Evolutionary conservation across 768 basidiomycete genomes (phyloP).

Genomic region (Serendipita sp.): DNA sequence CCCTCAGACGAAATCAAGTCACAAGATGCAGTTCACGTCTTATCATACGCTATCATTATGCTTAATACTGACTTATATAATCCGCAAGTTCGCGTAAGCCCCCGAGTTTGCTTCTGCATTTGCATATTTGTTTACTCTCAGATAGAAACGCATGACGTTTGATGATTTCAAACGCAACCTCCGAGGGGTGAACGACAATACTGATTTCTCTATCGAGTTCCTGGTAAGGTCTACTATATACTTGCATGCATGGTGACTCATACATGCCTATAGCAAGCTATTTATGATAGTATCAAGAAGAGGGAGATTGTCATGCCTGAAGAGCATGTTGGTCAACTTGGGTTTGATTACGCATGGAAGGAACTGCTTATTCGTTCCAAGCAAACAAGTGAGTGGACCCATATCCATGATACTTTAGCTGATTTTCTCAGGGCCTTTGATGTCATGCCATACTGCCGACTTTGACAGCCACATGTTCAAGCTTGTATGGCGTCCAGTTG

Average conservation of each 20-base stretch:
- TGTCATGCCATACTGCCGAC: constrained; percentile 59
- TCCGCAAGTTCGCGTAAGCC: constrained; percentile 70
- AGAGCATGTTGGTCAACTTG: constrained; percentile 89
- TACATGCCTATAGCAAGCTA: constrained; percentile 41
- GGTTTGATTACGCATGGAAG: constrained; percentile 99
- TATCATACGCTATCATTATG: constrained; percentile 94
- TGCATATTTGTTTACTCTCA: not conserved
- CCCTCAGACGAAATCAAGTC: constrained; percentile 66
- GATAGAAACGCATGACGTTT: constrained; percentile 87
- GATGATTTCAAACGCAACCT: constrained; percentile 90
- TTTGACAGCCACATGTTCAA: constrained; percentile 94
- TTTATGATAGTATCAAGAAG: constrained; percentile 90
- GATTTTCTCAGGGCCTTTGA: constrained; percentile 35
- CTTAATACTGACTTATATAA: constrained; percentile 96
- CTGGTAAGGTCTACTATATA: constrained; percentile 35
- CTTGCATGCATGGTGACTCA: constrained; percentile 6
- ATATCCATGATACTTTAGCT: constrained; percentile 6
- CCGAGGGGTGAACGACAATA: constrained; percentile 76
- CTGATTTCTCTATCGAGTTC: constrained; percentile 73
- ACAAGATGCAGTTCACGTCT: constrained; percentile 85
- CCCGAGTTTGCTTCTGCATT: not conserved
- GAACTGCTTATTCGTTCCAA: constrained; percentile 72
- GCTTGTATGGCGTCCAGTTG: constrained; percentile 79
- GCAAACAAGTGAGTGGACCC: constrained; percentile 44
- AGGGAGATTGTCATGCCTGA: constrained; percentile 95